These are phyloP conservation scores for Pseudofabraea citricarpa DNA, from an alignment of 2,329 filamentous ascomycete species.

Conservation along the genomic window DNA sequence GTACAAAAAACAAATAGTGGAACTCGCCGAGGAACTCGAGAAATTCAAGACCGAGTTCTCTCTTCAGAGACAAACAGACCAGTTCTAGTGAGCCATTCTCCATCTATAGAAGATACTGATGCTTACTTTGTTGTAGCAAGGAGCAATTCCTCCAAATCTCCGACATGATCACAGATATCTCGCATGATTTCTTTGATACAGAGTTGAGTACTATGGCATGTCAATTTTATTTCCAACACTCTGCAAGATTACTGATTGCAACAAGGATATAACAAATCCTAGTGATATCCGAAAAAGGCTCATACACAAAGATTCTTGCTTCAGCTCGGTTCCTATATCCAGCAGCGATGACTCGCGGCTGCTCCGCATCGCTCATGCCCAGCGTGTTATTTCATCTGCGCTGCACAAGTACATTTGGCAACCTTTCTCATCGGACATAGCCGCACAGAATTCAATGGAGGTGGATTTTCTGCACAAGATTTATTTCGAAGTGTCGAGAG, in stretches of 20 bases:
- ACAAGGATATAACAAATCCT: constrained; percentile 1
- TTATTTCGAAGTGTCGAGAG: constrained; percentile 3
- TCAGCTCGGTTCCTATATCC: constrained; percentile 10
- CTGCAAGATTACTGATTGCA: no score
- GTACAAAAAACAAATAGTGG: background rate
- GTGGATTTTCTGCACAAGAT: constrained; percentile 4
- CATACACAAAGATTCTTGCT: constrained; percentile 5
- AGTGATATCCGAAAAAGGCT: constrained; percentile 8
- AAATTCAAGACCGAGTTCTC: constrained; percentile 9
- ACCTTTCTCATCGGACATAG: constrained; percentile 12
- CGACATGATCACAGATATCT: constrained; percentile 4
- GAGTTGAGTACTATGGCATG: constrained; percentile 5
- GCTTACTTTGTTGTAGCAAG: constrained; percentile 1
- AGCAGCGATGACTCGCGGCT: constrained; percentile 5
- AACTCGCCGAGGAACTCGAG: constrained; percentile 4
- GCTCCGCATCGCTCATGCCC: constrained; percentile 9
- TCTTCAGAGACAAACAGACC: constrained; percentile 1
- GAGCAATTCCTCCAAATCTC: constrained; percentile 7
- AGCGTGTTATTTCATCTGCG: constrained; percentile 6
- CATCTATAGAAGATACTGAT: constrained; percentile 1
- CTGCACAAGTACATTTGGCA: constrained; percentile 10
- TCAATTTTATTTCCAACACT: background rate
- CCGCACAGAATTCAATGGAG: background rate
- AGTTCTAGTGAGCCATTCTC: constrained; percentile 8
- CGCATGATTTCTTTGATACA: constrained; percentile 5